These are phyloP conservation scores for Botrytis deweyae DNA, from an alignment of 2,329 filamentous ascomycete genomes.

Conservation along the genomic window DNA sequence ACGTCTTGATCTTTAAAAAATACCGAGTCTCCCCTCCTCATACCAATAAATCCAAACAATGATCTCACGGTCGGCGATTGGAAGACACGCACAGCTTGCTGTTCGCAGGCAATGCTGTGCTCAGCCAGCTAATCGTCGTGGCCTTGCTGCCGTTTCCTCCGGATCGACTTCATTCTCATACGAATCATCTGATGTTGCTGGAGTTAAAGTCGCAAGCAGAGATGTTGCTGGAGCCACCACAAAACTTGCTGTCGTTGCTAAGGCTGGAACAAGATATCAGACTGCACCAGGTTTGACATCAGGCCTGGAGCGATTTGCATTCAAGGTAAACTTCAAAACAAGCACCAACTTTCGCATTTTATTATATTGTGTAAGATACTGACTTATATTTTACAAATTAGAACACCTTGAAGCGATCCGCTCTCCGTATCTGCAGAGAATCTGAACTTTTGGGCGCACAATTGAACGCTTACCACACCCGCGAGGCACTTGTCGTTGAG, in stretches of 20 bases:
- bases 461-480: constrained; percentile 83
- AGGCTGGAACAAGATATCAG: constrained; percentile 93
- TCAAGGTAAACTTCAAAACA: constrained; percentile 65
- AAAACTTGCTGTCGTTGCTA: constrained; percentile 86
- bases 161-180: constrained; percentile 79
- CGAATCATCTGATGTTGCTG: constrained; percentile 80
- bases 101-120: constrained; percentile 60
- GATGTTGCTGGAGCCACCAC: constrained; percentile 86
- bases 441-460: constrained; percentile 91
- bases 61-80: constrained; percentile 66
- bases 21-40: constrained; percentile 27
- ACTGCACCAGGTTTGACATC: constrained; percentile 84
- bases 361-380: constrained; percentile 13
- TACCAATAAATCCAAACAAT: constrained; percentile 53
- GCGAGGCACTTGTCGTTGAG: constrained; percentile 88
- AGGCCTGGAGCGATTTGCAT: constrained; percentile 91
- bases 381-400: constrained; percentile 40
- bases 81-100: constrained; percentile 62
- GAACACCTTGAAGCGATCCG: constrained; percentile 86
- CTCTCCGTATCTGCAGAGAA: constrained; percentile 90
- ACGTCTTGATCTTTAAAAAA: constrained; percentile 21
- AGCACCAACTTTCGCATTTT: constrained; percentile 23
- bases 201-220: constrained; percentile 86
- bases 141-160: constrained; percentile 61
- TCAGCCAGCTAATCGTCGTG: constrained; percentile 54